A percentile compares a stretch with the other conserved stretches of the same genome.
Conservation (phyloP, 2,329 filamentous ascomycete species). For the Aspergillus ochraceus region DNA sequence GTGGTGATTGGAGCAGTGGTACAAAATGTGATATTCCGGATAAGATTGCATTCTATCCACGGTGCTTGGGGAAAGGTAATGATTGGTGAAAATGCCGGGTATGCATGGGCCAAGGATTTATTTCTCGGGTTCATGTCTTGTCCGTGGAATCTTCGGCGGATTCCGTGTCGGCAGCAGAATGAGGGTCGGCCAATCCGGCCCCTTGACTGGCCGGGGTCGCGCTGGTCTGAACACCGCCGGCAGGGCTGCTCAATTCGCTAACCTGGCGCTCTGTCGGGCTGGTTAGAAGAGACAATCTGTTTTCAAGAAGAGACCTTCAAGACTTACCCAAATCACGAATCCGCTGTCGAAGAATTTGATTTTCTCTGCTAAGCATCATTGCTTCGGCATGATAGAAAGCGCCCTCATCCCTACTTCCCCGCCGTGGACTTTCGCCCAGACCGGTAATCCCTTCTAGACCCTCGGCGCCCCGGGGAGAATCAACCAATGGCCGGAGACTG, state of each 20-base stretch:
- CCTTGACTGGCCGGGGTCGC: constrained; percentile 7
- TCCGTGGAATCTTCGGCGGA: constrained; percentile 20
- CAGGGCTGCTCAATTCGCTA: constrained; percentile 27
- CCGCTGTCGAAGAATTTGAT: constrained; percentile 48
- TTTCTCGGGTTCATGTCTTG: constrained; percentile 19
- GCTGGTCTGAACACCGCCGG: constrained; percentile 6
- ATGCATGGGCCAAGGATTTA: neutral
- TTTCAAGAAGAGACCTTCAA: constrained; percentile 1
- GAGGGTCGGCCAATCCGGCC: constrained; percentile 11
- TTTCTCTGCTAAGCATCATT: constrained; percentile 47
- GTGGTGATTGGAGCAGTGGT: neutral
- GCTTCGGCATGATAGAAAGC: constrained; percentile 51
- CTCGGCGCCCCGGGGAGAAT: constrained; percentile 25
- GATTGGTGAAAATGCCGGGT: neutral
- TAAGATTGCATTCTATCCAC: neutral
- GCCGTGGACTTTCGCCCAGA: constrained; percentile 29
- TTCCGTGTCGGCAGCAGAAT: constrained; percentile 10
- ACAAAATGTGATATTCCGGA: neutral
- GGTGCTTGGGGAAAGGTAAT: neutral
- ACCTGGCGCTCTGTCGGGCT: constrained; percentile 31
- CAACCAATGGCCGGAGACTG: constrained; percentile 33
- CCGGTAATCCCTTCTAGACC: constrained; percentile 27
- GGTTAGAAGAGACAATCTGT: neutral
- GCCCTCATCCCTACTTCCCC: constrained; percentile 47
- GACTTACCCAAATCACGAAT: constrained; percentile 48